Evolutionary conservation across 441 rosid genomes (phyloP).

Genomic region (Theobroma grandiflorum): DNA sequence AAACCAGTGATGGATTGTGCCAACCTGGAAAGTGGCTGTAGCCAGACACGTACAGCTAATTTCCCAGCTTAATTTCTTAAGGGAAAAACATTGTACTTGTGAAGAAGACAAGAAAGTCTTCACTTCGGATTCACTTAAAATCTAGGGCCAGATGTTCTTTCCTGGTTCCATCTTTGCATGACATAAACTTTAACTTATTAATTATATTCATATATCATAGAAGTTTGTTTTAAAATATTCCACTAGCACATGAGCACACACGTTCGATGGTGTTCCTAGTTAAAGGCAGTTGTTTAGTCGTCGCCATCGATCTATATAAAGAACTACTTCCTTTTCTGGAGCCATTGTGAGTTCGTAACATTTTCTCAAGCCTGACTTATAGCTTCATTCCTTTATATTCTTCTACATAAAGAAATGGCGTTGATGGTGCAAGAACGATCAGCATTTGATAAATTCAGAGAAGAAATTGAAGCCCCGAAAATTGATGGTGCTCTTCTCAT

Average conservation of each 20-base stretch:
- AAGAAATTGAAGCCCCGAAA: slow-evolving; percentile 11
- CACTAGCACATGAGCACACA: slow-evolving; percentile 18
- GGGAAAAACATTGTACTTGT: background rate
- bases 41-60: background rate
- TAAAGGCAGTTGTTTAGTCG: background rate
- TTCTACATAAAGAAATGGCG: slow-evolving; percentile 23
- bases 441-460: background rate
- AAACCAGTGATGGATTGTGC: background rate
- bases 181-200: background rate
- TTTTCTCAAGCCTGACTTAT: background rate
- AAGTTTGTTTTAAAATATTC: background rate
- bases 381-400: background rate
- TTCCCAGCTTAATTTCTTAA: background rate
- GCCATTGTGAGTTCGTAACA: background rate
- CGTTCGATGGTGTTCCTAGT: slow-evolving; percentile 2
- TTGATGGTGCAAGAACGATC: slow-evolving; percentile 20
- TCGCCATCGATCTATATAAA: background rate
- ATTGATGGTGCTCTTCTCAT: slow-evolving; percentile 23
- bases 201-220: background rate
- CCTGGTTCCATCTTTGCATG: background rate
- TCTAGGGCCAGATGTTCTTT: background rate
- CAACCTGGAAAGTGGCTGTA: background rate
- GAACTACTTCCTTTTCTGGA: background rate
- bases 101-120: background rate
- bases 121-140: background rate